phyloP scores from a whole-genome alignment of 2,329 filamentous ascomycete species.

The Aspergillus thermomutatus region DNA sequence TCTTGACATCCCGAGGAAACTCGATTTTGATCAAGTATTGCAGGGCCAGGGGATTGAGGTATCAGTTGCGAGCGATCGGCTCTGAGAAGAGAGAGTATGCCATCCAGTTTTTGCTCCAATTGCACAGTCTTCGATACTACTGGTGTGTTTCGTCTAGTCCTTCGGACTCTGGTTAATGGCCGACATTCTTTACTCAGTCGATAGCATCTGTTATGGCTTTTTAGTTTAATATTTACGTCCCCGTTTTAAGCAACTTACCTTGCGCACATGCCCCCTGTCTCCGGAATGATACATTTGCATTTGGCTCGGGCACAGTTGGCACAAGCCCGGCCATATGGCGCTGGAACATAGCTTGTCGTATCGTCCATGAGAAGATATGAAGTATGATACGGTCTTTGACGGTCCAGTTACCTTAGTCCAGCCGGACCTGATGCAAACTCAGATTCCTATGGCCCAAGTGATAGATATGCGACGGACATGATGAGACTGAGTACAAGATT shows the following conservation, averaged over 20 bases:
- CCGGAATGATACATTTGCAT: constrained; percentile 41
- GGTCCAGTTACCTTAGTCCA: too few relatives aligned
- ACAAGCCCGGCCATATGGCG: constrained; percentile 38
- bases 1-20: not conserved
- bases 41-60: not conserved
- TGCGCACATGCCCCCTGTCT: constrained; percentile 14
- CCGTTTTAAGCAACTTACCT: constrained; percentile 4
- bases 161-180: constrained; percentile 31
- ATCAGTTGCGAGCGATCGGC: not conserved
- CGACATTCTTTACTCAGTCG: constrained; percentile 39
- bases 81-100: constrained; percentile 17
- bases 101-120: constrained; percentile 19
- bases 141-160: not conserved
- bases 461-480: not conserved
- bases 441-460: not conserved
- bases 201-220: constrained; percentile 28
- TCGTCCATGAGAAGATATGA: not conserved
- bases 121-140: constrained; percentile 7
- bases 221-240: not conserved
- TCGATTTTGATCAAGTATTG: not conserved
- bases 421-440: not conserved
- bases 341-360: not conserved
- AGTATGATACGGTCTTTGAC: too few relatives aligned
- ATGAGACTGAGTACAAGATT: not conserved
- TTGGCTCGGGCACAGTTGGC: constrained; percentile 42